phyloP scores from a whole-genome alignment of 345 rosid species.

The Sonneratia alba region DNA sequence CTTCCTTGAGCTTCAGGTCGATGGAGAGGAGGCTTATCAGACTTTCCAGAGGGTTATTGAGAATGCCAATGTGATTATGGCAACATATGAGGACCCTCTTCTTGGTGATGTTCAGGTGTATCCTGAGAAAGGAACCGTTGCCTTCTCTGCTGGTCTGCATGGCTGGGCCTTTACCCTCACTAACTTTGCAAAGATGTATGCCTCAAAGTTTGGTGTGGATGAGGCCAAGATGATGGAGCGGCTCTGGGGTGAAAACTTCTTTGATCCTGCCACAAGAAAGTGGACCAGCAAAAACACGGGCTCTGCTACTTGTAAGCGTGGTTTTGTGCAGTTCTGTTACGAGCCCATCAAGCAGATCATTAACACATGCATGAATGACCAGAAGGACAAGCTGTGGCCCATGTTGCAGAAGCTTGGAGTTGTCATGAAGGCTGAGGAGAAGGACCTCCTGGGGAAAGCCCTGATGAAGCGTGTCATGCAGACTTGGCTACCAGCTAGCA shows the following conservation, averaged over 20 bases:
- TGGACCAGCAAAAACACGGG: slow-evolving; percentile 61
- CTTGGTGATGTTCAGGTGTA: slow-evolving; percentile 81
- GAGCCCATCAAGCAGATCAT: slow-evolving; percentile 70
- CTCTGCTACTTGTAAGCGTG: slow-evolving; percentile 61
- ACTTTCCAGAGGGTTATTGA: slow-evolving; percentile 69
- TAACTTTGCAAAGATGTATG: slow-evolving; percentile 63
- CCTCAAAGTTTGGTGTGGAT: slow-evolving; percentile 62
- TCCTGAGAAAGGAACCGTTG: slow-evolving; percentile 77
- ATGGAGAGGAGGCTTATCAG: slow-evolving; percentile 88
- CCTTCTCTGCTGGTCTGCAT: slow-evolving; percentile 74
- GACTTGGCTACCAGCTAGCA: slow-evolving; percentile 69
- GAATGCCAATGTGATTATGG: slow-evolving; percentile 81
- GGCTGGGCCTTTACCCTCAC: slow-evolving; percentile 74
- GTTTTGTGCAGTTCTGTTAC: slow-evolving; percentile 71
- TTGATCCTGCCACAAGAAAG: slow-evolving; percentile 61
- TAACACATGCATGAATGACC: slow-evolving; percentile 53
- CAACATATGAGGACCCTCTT: slow-evolving; percentile 79
- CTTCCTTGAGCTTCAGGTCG: slow-evolving; percentile 84
- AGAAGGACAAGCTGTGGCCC: slow-evolving; percentile 68
- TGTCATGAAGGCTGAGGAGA: slow-evolving; percentile 50
- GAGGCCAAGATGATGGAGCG: slow-evolving; percentile 72
- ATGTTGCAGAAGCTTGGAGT: slow-evolving; percentile 52
- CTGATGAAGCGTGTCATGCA: slow-evolving; percentile 80
- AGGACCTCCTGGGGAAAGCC: slow-evolving; percentile 53
- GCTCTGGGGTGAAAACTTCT: slow-evolving; percentile 65